Evolutionary conservation across 2,329 filamentous ascomycete genomes (phyloP).

Genomic region (Ophiostoma himal-ulmi): DNA sequence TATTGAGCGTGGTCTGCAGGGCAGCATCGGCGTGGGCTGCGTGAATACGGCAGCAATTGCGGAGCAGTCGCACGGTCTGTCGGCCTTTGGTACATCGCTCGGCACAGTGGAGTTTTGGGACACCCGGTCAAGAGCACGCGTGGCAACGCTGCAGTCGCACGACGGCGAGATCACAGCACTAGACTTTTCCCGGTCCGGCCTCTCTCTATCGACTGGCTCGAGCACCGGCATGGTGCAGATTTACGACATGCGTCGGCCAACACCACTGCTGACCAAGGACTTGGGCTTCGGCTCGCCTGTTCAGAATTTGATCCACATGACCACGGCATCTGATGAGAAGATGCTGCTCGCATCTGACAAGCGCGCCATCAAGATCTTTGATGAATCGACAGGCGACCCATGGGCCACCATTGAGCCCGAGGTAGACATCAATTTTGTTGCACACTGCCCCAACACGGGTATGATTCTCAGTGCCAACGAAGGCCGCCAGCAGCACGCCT

Average conservation of each 20-base stretch:
- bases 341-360: slow-evolving; percentile 92
- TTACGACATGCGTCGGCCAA: slow-evolving; percentile 84
- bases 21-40: slow-evolving; percentile 75
- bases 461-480: slow-evolving; percentile 98
- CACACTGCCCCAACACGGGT: slow-evolving; percentile 84
- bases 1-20: slow-evolving; percentile 69
- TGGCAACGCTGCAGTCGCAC: slow-evolving; percentile 66
- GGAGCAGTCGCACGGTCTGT: slow-evolving; percentile 79
- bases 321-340: slow-evolving; percentile 67
- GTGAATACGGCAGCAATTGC: slow-evolving; percentile 86
- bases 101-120: slow-evolving; percentile 99
- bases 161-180: slow-evolving; percentile 77
- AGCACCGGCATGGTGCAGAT: slow-evolving; percentile 81
- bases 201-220: slow-evolving; percentile 82
- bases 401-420: slow-evolving; percentile 96
- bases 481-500: slow-evolving; percentile 88
- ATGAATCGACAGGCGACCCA: slow-evolving; percentile 70
- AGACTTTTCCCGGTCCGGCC: slow-evolving; percentile 75
- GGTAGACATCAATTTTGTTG: slow-evolving; percentile 91
- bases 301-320: slow-evolving; percentile 70
- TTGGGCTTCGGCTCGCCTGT: slow-evolving; percentile 94
- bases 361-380: slow-evolving; percentile 95
- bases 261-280: slow-evolving; percentile 82
- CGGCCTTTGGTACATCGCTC: slow-evolving; percentile 87
- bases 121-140: slow-evolving; percentile 71